phyloP scores from a whole-genome alignment of 208 protist genomes.

The Acanthamoeba triangularis region DNA sequence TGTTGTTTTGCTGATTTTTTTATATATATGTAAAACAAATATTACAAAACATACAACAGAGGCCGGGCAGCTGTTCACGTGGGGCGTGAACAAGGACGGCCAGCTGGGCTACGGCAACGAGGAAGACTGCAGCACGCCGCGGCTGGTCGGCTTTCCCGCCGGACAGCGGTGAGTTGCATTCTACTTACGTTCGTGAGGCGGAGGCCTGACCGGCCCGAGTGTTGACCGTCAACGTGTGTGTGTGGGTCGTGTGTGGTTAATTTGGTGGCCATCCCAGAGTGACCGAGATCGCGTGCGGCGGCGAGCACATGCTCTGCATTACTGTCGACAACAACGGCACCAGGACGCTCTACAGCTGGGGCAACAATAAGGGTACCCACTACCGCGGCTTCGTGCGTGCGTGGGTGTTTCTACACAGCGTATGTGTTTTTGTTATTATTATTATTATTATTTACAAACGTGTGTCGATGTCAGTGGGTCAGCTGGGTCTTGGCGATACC shows the following conservation, averaged over 20 bases:
- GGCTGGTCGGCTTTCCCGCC: not conserved
- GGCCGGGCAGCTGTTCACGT: not conserved
- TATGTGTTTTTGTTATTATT: not conserved
- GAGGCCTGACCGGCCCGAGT: not conserved
- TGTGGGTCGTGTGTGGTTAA: not conserved
- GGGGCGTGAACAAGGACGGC: not conserved
- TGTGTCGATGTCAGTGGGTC: not conserved
- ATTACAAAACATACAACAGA: not conserved
- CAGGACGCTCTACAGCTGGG: not conserved
- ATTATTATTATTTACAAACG: not conserved
- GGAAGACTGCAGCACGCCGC: not conserved
- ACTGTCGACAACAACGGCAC: not conserved
- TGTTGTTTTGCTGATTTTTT: not conserved
- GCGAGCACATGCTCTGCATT: not conserved
- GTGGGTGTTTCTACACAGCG: not conserved
- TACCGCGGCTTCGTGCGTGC: not conserved
- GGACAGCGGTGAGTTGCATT: not conserved
- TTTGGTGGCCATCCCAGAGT: not conserved
- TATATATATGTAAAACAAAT: not conserved
- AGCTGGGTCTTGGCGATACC: conserved; percentile 6
- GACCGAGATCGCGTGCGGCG: not conserved
- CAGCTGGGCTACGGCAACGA: not conserved
- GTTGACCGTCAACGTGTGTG: not conserved
- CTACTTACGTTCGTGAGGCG: not conserved
- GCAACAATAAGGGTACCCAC: not conserved